phyloP scores from a whole-genome alignment of 192 early-diverging fungal species.

The Spizellomyces punctatus region DNA sequence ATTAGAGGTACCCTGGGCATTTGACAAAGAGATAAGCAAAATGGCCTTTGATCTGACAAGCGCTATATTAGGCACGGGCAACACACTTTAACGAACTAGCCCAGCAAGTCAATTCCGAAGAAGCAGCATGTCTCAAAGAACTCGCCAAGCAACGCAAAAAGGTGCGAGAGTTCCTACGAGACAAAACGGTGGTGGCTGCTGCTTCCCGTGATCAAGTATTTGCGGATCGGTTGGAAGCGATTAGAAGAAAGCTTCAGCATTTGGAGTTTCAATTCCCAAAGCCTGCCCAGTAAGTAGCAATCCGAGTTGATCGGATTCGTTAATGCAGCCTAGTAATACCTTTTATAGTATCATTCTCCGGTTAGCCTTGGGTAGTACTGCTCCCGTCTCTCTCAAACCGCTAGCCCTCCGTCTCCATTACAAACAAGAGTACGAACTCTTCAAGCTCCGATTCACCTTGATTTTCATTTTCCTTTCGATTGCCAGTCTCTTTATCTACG shows the following conservation, averaged over 20 bases:
- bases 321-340: background rate
- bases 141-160: conserved; percentile 17
- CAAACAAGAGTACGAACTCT: conserved; percentile 50
- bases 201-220: background rate
- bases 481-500: conserved; percentile 2
- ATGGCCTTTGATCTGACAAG: background rate
- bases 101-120: conserved; percentile 38
- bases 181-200: conserved; percentile 7
- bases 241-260: conserved; percentile 25
- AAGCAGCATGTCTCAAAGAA: conserved; percentile 38
- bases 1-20: background rate
- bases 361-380: conserved; percentile 42
- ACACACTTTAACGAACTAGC: conserved; percentile 41
- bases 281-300: conserved; percentile 37
- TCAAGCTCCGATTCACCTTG: conserved; percentile 44
- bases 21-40: background rate
- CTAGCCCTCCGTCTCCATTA: conserved; percentile 39
- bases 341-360: conserved; percentile 39
- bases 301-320: background rate
- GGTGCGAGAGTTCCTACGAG: conserved; percentile 17
- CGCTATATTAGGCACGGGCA: conserved; percentile 28
- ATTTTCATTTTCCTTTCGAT: conserved; percentile 16
- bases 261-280: conserved; percentile 42
- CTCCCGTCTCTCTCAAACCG: conserved; percentile 45
- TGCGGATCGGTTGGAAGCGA: conserved; percentile 14